Percentiles rank a stretch among this genome's conserved stretches.
These are phyloP conservation scores for Epicoccum nigrum DNA, from an alignment of 2,329 filamentous ascomycete species.

Conservation along the genomic window DNA sequence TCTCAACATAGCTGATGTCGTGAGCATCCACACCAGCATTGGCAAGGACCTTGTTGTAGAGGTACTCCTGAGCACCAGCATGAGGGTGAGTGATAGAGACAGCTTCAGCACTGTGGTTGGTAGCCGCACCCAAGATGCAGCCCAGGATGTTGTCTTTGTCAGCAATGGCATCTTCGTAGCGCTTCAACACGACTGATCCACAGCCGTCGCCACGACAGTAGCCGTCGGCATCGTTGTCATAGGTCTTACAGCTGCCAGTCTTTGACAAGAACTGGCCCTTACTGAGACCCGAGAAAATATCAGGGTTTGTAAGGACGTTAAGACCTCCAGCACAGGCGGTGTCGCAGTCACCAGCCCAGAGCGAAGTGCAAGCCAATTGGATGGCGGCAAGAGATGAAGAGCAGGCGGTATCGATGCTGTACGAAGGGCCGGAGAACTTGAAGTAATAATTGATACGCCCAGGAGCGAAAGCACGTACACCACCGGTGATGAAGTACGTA, in stretches of 20 bases:
- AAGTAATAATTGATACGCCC: constrained; percentile 78
- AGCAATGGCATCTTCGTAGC: constrained; percentile 75
- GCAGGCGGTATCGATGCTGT: constrained; percentile 78
- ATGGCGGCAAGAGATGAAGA: constrained; percentile 76
- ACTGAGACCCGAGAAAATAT: constrained; percentile 77
- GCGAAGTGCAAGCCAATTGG: constrained; percentile 72
- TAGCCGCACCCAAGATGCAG: constrained; percentile 74
- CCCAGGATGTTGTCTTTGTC: constrained; percentile 77
- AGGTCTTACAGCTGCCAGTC: constrained; percentile 78
- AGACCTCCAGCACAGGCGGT: constrained; percentile 80
- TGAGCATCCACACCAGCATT: constrained; percentile 76
- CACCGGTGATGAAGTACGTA: constrained; percentile 70
- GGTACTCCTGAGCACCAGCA: constrained; percentile 72
- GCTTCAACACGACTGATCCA: constrained; percentile 77
- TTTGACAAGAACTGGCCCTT: constrained; percentile 80
- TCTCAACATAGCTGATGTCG: constrained; percentile 83
- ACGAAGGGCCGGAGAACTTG: constrained; percentile 75
- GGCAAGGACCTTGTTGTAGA: constrained; percentile 73
- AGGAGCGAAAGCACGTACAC: constrained; percentile 65
- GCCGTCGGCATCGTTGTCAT: constrained; percentile 79
- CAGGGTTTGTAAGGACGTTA: constrained; percentile 79
- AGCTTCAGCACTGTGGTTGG: constrained; percentile 82
- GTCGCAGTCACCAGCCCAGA: constrained; percentile 79
- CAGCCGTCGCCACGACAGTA: constrained; percentile 82
- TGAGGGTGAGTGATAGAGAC: constrained; percentile 86